Evolutionary conservation across 768 basidiomycete species (phyloP).

Genomic region (Pulveroboletus sp.): DNA sequence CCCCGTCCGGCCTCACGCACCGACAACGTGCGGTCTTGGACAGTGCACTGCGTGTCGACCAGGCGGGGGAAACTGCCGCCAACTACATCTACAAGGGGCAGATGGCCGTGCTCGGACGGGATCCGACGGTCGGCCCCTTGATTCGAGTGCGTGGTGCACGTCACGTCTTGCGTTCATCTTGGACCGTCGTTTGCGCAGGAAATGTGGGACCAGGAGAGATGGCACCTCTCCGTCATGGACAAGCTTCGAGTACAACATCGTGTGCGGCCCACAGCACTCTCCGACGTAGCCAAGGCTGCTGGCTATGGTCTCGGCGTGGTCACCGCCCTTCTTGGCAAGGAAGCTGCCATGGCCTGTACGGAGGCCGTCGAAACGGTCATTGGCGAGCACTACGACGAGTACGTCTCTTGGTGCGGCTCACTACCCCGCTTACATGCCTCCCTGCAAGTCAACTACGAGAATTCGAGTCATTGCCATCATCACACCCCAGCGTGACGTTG

Average conservation of each 20-base stretch:
- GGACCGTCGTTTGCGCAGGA: constrained; percentile 47
- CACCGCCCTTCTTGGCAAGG: constrained; percentile 84
- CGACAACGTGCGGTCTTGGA: constrained; percentile 51
- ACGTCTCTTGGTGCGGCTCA: constrained; percentile 30
- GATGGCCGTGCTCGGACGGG: constrained; percentile 61
- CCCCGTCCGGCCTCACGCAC: constrained; percentile 49
- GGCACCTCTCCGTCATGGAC: constrained; percentile 84
- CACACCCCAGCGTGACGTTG: constrained; percentile 76
- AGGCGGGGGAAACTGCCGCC: constrained; percentile 92
- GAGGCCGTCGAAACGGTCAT: constrained; percentile 98
- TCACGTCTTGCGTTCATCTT: not conserved
- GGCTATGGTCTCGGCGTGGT: constrained; percentile 83
- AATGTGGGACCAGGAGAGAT: constrained; percentile 97
- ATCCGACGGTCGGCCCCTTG: constrained; percentile 52
- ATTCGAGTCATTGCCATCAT: constrained; percentile 53
- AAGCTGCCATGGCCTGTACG: constrained; percentile 97
- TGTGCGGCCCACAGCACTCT: constrained; percentile 78
- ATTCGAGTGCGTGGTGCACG: constrained; percentile 57
- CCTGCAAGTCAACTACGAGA: constrained; percentile 71
- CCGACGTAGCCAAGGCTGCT: constrained; percentile 79
- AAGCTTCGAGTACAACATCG: constrained; percentile 78
- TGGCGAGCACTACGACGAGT: constrained; percentile 98
- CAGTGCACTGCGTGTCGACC: constrained; percentile 81
- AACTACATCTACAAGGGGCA: constrained; percentile 96
- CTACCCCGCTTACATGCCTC: constrained; percentile 4